These are phyloP conservation scores for Taphrina deformans DNA, from an alignment of 1,139 yeast species.

Conservation along the genomic window DNA sequence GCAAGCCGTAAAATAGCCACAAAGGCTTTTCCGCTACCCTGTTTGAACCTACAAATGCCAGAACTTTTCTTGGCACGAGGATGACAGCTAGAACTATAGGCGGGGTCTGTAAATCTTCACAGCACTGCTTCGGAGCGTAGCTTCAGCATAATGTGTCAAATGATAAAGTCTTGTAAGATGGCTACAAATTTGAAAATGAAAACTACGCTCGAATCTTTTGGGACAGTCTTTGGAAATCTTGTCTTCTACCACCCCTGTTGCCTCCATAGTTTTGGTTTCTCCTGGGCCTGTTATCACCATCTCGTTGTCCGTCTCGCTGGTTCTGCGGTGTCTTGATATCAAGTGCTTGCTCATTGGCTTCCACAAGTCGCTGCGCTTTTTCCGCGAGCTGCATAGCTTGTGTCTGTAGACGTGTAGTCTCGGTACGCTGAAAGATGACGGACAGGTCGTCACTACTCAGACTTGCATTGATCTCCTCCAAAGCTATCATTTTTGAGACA, in stretches of 20 bases:
- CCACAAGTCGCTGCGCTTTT: constrained; percentile 75
- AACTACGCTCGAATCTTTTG: constrained; percentile 25
- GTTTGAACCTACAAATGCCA: too few species aligned
- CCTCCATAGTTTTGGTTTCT: constrained; percentile 18
- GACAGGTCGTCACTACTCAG: constrained; percentile 61
- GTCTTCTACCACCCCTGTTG: constrained; percentile 26
- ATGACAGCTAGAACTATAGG: too few species aligned
- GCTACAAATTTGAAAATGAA: background rate
- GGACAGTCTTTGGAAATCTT: constrained; percentile 22
- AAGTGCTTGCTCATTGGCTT: constrained; percentile 61
- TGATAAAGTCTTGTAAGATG: background rate
- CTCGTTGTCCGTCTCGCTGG: constrained; percentile 31
- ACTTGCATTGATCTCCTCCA: constrained; percentile 71
- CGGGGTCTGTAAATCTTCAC: too few species aligned
- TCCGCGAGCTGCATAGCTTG: constrained; percentile 85
- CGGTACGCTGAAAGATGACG: constrained; percentile 70
- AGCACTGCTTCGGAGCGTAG: too few species aligned
- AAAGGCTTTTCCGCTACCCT: too few species aligned
- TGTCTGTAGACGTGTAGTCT: constrained; percentile 81
- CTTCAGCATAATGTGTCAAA: too few species aligned
- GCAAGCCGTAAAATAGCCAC: too few species aligned
- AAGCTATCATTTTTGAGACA: constrained; percentile 71
- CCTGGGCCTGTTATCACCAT: constrained; percentile 7
- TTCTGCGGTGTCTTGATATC: constrained; percentile 48
- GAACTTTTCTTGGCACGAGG: too few species aligned